Conservation (phyloP, 2,329 filamentous ascomycete genomes). For the Monosporascus sp. region DNA sequence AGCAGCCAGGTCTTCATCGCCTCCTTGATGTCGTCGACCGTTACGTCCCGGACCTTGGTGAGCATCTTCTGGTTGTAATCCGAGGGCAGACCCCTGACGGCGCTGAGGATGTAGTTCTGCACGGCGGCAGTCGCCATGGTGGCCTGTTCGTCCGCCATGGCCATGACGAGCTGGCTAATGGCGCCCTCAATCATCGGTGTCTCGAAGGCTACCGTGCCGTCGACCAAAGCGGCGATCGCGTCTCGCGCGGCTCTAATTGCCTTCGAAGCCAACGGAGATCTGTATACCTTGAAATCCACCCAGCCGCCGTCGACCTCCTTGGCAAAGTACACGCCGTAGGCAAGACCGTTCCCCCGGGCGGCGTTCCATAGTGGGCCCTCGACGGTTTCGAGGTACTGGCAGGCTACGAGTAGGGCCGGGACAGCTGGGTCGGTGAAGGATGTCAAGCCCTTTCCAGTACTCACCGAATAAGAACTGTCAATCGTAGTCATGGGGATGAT, state of each 20-base stretch:
- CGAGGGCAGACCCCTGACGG: conserved; percentile 68
- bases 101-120: conserved; percentile 76
- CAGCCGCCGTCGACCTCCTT: conserved; percentile 74
- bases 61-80: conserved; percentile 77
- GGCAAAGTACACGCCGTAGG: conserved; percentile 79
- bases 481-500: conserved; percentile 88
- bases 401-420: conserved; percentile 79
- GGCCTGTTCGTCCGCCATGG: conserved; percentile 80
- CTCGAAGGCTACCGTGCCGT: conserved; percentile 68
- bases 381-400: conserved; percentile 85
- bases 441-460: conserved; percentile 66
- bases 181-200: conserved; percentile 81
- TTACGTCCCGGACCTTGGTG: conserved; percentile 69
- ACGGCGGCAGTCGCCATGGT: conserved; percentile 79
- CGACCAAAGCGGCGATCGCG: conserved; percentile 68
- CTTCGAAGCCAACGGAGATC: conserved; percentile 82
- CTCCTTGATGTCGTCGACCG: conserved; percentile 67
- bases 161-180: conserved; percentile 81
- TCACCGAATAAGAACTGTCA: conserved; percentile 83
- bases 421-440: conserved; percentile 72
- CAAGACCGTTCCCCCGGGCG: conserved; percentile 86
- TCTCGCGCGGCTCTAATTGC: conserved; percentile 73
- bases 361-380: conserved; percentile 94
- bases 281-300: conserved; percentile 80
- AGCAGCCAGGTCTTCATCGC: conserved; percentile 71